Conservation (phyloP, 106 monocot species). For the Iris macrosiphon region DNA sequence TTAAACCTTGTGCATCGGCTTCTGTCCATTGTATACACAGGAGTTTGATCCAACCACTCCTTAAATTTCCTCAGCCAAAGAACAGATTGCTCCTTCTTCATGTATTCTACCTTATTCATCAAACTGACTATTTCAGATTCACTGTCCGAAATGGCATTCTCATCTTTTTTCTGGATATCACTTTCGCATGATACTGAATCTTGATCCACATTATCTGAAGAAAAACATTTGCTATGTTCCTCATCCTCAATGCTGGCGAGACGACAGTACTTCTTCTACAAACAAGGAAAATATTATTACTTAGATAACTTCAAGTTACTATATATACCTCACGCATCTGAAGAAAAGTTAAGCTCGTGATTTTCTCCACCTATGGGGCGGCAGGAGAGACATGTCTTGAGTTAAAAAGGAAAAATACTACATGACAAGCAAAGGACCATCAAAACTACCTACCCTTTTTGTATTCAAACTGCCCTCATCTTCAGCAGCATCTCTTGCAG, state of each 20-base stretch:
- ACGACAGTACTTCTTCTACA: conserved; percentile 73
- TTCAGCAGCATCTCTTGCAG: conserved; percentile 56
- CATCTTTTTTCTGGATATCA: conserved; percentile 55
- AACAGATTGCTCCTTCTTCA: conserved; percentile 84
- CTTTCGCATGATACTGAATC: conserved; percentile 61
- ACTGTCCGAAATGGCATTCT: conserved; percentile 38
- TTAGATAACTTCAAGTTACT: too few relatives aligned
- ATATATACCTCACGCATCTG: too few relatives aligned
- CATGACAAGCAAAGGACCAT: too few relatives aligned
- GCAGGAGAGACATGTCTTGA: too few relatives aligned
- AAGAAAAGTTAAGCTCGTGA: too few relatives aligned
- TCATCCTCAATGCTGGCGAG: conserved; percentile 65
- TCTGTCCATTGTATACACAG: conserved; percentile 15
- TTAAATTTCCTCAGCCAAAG: conserved; percentile 85
- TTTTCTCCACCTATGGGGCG: too few relatives aligned
- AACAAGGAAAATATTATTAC: too few relatives aligned
- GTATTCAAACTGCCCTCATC: conserved; percentile 16
- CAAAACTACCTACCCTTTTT: conserved; percentile 38
- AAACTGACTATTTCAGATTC: conserved; percentile 54
- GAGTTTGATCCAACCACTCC: conserved; percentile 69
- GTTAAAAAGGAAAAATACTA: too few relatives aligned
- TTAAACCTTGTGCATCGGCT: conserved; percentile 7
- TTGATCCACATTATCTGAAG: conserved; percentile 47
- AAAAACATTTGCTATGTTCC: conserved; percentile 34
- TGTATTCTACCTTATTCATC: conserved; percentile 70